Evolutionary conservation across 352 stramenopile genomes (phyloP).

Genomic region (Phytopythium litorale): DNA sequence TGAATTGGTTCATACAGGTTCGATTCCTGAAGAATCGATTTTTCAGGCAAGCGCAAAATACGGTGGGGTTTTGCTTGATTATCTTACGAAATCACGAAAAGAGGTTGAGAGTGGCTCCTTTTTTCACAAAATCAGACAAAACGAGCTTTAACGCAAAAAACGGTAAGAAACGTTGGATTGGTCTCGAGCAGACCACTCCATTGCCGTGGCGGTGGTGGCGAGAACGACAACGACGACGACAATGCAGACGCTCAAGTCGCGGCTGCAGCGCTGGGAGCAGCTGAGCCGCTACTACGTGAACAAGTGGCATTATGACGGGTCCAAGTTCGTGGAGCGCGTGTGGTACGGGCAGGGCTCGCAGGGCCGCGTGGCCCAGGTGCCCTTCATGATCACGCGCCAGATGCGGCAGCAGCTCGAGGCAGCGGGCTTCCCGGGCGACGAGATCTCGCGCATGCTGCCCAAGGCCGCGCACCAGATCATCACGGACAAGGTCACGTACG

Average conservation of each 20-base stretch:
- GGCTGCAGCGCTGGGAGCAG: conserved; percentile 56
- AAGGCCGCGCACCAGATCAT: conserved; percentile 55
- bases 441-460: conserved; percentile 62
- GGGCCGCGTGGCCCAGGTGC: conserved; percentile 59
- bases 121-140: too few species aligned
- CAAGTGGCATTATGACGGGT: conserved; percentile 82
- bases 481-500: conserved; percentile 52
- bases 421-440: conserved; percentile 47
- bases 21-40: too few species aligned
- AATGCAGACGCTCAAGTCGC: conserved; percentile 36
- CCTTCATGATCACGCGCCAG: conserved; percentile 81
- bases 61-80: too few species aligned
- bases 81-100: too few species aligned
- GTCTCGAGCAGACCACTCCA: too few species aligned
- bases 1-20: too few species aligned
- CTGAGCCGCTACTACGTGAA: conserved; percentile 76
- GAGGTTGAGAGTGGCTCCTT: too few species aligned
- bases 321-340: conserved; percentile 66
- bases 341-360: conserved; percentile 54
- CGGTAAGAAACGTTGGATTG: too few species aligned
- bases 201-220: too few species aligned
- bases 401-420: conserved; percentile 64
- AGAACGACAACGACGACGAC: too few species aligned
- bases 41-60: too few species aligned
- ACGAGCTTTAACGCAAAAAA: too few species aligned